Conservation (phyloP, 2,329 filamentous ascomycete species). For the Colletotrichum horii region DNA sequence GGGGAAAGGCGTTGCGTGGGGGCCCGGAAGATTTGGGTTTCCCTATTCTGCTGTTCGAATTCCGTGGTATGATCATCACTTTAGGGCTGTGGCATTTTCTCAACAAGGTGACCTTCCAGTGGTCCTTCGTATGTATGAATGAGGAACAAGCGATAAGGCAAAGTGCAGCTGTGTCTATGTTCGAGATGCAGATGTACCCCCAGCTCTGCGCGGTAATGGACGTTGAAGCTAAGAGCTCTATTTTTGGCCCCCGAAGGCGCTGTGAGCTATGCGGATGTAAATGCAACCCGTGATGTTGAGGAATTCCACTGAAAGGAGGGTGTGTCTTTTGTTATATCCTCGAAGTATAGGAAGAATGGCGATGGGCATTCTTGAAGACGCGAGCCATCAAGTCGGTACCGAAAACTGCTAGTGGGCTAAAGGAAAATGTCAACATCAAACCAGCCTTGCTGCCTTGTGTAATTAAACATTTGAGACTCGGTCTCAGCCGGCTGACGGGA, state of each 20-base stretch:
- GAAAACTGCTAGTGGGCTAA: not conserved
- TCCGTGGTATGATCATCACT: not conserved
- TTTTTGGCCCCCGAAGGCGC: not conserved
- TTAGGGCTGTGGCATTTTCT: not conserved
- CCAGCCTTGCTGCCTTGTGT: not conserved
- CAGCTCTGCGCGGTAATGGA: not conserved
- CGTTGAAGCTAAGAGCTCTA: not conserved
- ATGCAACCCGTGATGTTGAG: not conserved
- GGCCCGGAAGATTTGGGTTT: not conserved
- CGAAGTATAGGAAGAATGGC: not conserved
- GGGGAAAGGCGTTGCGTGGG: not conserved
- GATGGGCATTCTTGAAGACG: conserved; percentile 1
- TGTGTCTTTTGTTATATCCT: not conserved
- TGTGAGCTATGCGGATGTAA: not conserved
- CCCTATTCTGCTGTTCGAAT: not conserved
- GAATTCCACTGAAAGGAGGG: not conserved
- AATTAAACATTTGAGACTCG: conserved; percentile 15
- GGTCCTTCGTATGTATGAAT: not conserved
- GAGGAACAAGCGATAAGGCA: not conserved
- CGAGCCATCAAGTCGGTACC: not conserved
- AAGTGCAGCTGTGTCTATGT: not conserved
- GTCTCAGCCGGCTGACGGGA: conserved; percentile 2
- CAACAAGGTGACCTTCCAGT: not conserved
- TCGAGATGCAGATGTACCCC: not conserved
- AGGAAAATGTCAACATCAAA: not conserved